Evolutionary conservation across 1,284 basidiomycete species (phyloP), one percentile per base, ranked within the genome.

Genomic region (Spongiforma sp.): DNA sequence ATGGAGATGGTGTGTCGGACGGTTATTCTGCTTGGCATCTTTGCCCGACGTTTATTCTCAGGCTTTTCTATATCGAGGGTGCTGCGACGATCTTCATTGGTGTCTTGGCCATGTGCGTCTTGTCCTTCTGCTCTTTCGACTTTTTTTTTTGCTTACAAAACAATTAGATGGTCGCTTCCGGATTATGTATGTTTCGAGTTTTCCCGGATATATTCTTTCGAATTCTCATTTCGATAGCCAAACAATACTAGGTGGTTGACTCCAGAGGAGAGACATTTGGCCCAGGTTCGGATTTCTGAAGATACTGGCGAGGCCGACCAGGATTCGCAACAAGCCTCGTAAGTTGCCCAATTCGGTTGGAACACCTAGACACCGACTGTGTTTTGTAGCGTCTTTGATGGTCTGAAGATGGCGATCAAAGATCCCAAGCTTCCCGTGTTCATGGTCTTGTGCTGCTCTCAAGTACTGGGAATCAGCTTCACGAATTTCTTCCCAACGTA

Each of bases 401-500:
- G 88, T 1, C 72, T 91, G n/a, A 81, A 82, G 61, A 73, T 87
- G 74, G 90, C 90, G 0, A 67, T 90, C 62, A 86, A 82, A 68
- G 91, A 93, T 69, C 82, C 83, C 21, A 88, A 90, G 71, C 86
- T 91, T 3, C 78, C 75, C 24, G 71, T 91, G 24, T 88, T 93
- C 68, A 80, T 87, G 54, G 55, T 90, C 26, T 84, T 88, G 82
- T 79, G 77, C 10, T 83, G 81, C 41, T 74, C 83, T 0, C 84
- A 87, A 68, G 72, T 87, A 19, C 69, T 93, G 11, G 90, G 90
- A 0, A 79, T 91, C 36, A 89, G 88, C 55, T 93, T 93, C 73
- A 84, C 89, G 58, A 86, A 88, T 69, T 93, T 90, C 79, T 93
- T 91, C 79, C 89, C 88, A 32, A 89, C 89, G 86, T 89, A 67